Conservation (phyloP, 805 yeast genomes). For the Cyberlindnera mycetangii region DNA sequence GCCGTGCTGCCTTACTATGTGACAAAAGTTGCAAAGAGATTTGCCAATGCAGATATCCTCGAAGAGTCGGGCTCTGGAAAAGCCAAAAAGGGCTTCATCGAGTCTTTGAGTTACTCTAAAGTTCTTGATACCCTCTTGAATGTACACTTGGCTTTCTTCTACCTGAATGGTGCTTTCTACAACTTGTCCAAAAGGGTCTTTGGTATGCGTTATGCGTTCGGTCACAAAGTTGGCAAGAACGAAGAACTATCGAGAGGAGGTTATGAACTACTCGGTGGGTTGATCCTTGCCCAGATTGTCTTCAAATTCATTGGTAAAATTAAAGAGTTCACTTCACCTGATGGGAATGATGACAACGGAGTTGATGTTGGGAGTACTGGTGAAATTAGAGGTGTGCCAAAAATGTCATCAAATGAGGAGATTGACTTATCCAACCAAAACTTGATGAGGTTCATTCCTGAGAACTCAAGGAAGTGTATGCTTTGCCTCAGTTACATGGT, state of each 20-base stretch:
- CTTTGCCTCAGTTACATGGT: slow-evolving; percentile 78
- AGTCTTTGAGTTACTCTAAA: slow-evolving; percentile 39
- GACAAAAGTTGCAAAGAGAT: slow-evolving; percentile 27
- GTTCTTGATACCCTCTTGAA: slow-evolving; percentile 54
- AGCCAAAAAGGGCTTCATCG: slow-evolving; percentile 17
- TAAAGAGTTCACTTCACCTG: slow-evolving; percentile 1
- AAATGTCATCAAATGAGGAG: slow-evolving; percentile 16
- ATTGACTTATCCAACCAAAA: slow-evolving; percentile 56
- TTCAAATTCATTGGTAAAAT: slow-evolving; percentile 35
- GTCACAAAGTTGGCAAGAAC: slow-evolving; percentile 52
- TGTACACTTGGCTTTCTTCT: slow-evolving; percentile 76
- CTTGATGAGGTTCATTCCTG: slow-evolving; percentile 66
- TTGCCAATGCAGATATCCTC: slow-evolving; percentile 9
- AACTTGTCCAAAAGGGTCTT: slow-evolving; percentile 70
- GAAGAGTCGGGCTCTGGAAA: slow-evolving; percentile 19
- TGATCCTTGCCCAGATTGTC: slow-evolving; percentile 51
- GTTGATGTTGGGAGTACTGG: slow-evolving; percentile 11
- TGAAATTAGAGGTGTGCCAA: slow-evolving; percentile 12
- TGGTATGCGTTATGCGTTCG: slow-evolving; percentile 77
- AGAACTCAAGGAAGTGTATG: slow-evolving; percentile 71
- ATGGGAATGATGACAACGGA: slow-evolving; percentile 4
- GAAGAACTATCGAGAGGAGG: slow-evolving; percentile 46
- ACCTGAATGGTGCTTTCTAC: slow-evolving; percentile 80
- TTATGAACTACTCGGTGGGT: slow-evolving; percentile 71
- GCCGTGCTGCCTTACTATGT: slow-evolving; percentile 60